Evolutionary conservation across 305 asterid genomes (phyloP).

Genomic region (Fraxinus dipetala): DNA sequence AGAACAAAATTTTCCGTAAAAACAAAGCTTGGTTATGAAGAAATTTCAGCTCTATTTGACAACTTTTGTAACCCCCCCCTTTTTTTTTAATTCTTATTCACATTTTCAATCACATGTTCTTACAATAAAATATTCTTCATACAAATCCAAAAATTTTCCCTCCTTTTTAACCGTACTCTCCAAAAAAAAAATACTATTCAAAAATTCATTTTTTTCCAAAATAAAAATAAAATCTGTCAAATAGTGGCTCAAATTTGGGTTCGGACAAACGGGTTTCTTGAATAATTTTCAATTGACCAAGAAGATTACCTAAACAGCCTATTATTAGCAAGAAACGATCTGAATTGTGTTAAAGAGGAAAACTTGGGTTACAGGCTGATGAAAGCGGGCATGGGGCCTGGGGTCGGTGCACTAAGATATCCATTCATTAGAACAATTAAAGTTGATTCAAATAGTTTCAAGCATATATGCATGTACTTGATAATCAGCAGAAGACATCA

Average conservation of each 20-base stretch:
- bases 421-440: background rate
- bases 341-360: background rate
- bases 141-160: too few species aligned
- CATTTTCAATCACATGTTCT: too few species aligned
- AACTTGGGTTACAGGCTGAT: background rate
- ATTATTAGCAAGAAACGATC: background rate
- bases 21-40: background rate
- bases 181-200: too few species aligned
- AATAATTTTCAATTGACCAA: background rate
- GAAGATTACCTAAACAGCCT: background rate
- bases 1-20: background rate
- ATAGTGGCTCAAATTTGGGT: background rate
- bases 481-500: background rate
- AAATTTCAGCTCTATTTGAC: too few species aligned
- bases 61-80: too few species aligned
- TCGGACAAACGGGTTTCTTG: background rate
- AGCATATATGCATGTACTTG: background rate
- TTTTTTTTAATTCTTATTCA: too few species aligned
- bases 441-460: background rate
- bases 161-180: too few species aligned
- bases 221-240: background rate
- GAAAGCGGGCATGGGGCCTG: background rate
- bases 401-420: background rate
- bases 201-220: too few species aligned
- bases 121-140: too few species aligned